Base-by-base conservation (phyloP, 2,329 filamentous ascomycete genomes). In the Coleophoma cylindrospora region DNA sequence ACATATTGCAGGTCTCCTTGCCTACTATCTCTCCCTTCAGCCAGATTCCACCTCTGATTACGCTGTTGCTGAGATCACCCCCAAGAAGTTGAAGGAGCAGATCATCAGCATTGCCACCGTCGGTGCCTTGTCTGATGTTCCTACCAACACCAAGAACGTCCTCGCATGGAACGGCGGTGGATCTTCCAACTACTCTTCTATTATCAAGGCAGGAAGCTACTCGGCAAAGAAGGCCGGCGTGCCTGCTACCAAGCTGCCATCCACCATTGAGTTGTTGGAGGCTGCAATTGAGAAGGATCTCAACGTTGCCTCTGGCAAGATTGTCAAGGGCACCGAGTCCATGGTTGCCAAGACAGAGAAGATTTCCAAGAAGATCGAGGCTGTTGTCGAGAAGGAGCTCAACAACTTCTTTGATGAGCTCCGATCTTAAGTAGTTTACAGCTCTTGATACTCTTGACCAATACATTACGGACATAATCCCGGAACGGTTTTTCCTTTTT, bases 141-240 rank as follows among this genome's bases (percentile, higher is more conserved):
- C 92, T 58, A 77, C 75, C 47, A 84, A 89, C 69, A 99, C 95
- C 61, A 84, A 84, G 69, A 99, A 99, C 82, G 79, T 96, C 67
- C 90, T 99, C 56, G 92, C 92, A 71, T 99, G 91, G 92, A 99
- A 99, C 82, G 94, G 95, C 68, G 95, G 91, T 74, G 94, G 94
- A 66, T 87, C 83, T 67, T 84, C 80, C 75, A 96, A 99, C 86
- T 96, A 89, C 83, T 80, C 81, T 54, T 77, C 87, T 62, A 96
- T 96, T 64, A 72, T 95, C 57, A 74, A 83, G 61, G 76, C 83
- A 61, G 88, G 89, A 64, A 76, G 81, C 64, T 92, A 91, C 77
- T 78, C 80, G 61, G 76, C 70, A 57, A 73, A 79, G 64, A 66
- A 70, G 60, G 61, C 70, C 47, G 61, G 70, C 49, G 70, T 74